Conservation (phyloP, 2,329 filamentous ascomycete species). For the Colletotrichum sansevieriae region DNA sequence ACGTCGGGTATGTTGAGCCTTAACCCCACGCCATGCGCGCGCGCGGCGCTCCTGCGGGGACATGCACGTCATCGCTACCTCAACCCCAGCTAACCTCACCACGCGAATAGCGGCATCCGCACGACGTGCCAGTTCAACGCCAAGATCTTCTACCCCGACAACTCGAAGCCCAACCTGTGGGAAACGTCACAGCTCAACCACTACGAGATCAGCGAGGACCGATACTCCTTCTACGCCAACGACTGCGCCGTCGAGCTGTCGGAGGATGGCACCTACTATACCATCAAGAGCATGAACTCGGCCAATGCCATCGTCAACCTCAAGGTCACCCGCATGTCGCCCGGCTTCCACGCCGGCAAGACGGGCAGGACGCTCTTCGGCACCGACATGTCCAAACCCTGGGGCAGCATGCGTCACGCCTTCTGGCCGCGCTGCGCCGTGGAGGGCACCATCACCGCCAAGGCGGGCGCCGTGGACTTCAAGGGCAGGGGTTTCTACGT, state of each 20-base stretch:
- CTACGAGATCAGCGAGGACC: slow-evolving; percentile 86
- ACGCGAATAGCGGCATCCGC: slow-evolving; percentile 78
- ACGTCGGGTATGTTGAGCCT: slow-evolving; percentile 79
- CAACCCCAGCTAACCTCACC: slow-evolving; percentile 8
- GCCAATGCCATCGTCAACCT: slow-evolving; percentile 86
- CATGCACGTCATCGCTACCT: slow-evolving; percentile 4
- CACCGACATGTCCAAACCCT: slow-evolving; percentile 86
- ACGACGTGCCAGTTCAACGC: slow-evolving; percentile 94
- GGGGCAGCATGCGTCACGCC: slow-evolving; percentile 91
- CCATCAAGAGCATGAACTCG: slow-evolving; percentile 91
- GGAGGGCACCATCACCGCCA: slow-evolving; percentile 87
- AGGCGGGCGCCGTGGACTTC: slow-evolving; percentile 84
- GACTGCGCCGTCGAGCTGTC: slow-evolving; percentile 88
- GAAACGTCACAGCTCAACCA: slow-evolving; percentile 84
- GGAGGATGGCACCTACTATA: slow-evolving; percentile 84
- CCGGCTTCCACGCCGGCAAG: slow-evolving; percentile 87
- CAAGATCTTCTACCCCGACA: slow-evolving; percentile 87
- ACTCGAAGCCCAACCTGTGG: slow-evolving; percentile 83
- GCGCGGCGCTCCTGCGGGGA: not conserved
- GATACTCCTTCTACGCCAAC: slow-evolving; percentile 86
- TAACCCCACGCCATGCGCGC: not conserved
- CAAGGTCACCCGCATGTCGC: slow-evolving; percentile 80
- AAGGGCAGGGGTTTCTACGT: slow-evolving; percentile 84
- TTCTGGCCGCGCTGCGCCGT: slow-evolving; percentile 93
- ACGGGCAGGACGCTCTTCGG: slow-evolving; percentile 88